Evolutionary conservation across 108 stramenopile genomes (phyloP).

Genomic region (Parietichytrium sp.): DNA sequence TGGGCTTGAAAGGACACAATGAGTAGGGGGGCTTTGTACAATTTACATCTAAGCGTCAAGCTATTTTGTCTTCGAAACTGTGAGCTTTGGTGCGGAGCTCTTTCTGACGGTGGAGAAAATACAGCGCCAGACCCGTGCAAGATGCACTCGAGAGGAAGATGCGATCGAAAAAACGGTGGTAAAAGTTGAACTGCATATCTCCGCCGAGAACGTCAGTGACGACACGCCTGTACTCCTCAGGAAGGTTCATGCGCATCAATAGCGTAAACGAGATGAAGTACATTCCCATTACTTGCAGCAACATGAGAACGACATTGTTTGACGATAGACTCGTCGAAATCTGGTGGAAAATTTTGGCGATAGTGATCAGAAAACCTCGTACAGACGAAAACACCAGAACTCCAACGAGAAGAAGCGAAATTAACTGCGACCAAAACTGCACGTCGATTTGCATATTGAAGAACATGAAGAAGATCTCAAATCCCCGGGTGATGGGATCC

Average conservation of each 20-base stretch:
- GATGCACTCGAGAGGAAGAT: conserved; percentile 27
- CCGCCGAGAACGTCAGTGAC: conserved; percentile 26
- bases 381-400: not conserved
- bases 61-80: no score
- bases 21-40: not conserved
- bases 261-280: conserved; percentile 41
- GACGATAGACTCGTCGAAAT: not conserved
- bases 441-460: conserved; percentile 2
- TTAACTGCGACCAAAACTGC: conserved; percentile 8
- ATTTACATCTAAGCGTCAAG: no score
- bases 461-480: conserved; percentile 27
- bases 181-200: not conserved
- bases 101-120: conserved; percentile 29
- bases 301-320: not conserved
- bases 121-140: not conserved
- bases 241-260: conserved; percentile 38
- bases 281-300: conserved; percentile 20
- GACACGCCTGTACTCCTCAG: conserved; percentile 2
- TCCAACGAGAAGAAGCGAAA: conserved; percentile 4
- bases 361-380: conserved; percentile 20
- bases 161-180: conserved; percentile 41
- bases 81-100: not conserved
- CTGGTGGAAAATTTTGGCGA: conserved; percentile 23
- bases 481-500: conserved; percentile 38
- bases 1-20: not conserved